Conservation (phyloP, 805 yeast genomes). For the Hyphopichia homilentoma region DNA sequence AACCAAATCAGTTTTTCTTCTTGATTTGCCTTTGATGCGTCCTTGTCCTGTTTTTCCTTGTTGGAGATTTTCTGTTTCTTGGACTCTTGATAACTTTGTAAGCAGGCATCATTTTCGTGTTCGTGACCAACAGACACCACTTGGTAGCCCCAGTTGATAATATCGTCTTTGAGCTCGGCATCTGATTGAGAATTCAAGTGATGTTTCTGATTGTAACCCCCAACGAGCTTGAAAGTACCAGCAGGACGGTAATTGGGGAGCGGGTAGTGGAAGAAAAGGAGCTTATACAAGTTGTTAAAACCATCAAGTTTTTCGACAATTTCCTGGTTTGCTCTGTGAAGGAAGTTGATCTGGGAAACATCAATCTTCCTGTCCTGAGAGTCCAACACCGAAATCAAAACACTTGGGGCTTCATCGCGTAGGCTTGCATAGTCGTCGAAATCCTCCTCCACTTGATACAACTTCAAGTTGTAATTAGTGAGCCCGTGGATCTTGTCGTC, state of each 20-base stretch:
- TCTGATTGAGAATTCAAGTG: constrained; percentile 26
- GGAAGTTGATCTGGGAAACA: constrained; percentile 30
- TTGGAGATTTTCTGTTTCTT: too few species aligned
- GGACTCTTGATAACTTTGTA: constrained; percentile 13
- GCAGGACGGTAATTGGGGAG: constrained; percentile 39
- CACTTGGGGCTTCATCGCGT: constrained; percentile 11
- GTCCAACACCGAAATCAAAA: constrained; percentile 32
- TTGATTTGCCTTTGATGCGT: constrained; percentile 5
- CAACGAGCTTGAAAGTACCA: constrained; percentile 37
- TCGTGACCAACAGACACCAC: constrained; percentile 41
- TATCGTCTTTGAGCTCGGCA: constrained; percentile 27
- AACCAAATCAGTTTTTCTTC: constrained; percentile 25
- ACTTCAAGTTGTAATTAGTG: constrained; percentile 33
- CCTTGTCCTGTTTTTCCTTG: constrained; percentile 7
- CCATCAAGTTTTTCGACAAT: neutral
- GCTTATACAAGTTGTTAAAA: constrained; percentile 15
- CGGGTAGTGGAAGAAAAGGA: constrained; percentile 39
- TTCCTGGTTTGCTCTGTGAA: constrained; percentile 24
- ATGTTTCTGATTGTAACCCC: constrained; percentile 36
- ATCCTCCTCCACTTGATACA: constrained; percentile 10
- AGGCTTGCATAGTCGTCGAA: neutral
- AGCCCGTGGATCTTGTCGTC: constrained; percentile 25
- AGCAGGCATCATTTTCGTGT: constrained; percentile 42
- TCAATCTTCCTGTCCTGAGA: constrained; percentile 24
- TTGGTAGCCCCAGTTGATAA: constrained; percentile 31